A percentile compares a stretch with the other conserved stretches of the same genome.
These are phyloP conservation scores for Alternaria viburni DNA, from an alignment of 2,329 filamentous ascomycete species.

Conservation along the genomic window DNA sequence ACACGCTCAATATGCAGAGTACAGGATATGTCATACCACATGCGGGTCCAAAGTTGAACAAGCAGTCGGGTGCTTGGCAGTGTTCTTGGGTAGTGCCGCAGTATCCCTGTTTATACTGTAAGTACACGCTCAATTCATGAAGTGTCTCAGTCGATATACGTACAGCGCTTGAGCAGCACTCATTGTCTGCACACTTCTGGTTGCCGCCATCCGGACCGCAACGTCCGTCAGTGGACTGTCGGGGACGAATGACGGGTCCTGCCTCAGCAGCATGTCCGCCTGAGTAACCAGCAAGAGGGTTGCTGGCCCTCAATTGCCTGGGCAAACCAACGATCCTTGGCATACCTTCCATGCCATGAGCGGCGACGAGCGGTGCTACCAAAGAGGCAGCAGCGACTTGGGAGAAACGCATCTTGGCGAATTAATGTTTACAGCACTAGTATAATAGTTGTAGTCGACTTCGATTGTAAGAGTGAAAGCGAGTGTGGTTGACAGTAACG, in stretches of 20 bases:
- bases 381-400: constrained; percentile 36
- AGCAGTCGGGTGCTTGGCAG: constrained; percentile 66
- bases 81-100: constrained; percentile 62
- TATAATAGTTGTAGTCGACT: not conserved
- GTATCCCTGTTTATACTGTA: constrained; percentile 46
- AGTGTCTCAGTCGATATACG: not conserved
- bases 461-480: constrained; percentile 2
- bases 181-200: constrained; percentile 35
- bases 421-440: not conserved
- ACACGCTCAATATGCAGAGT: not conserved
- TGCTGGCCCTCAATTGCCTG: constrained; percentile 37
- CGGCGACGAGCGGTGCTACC: constrained; percentile 40
- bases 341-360: constrained; percentile 36
- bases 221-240: constrained; percentile 33
- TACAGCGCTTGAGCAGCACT: constrained; percentile 42
- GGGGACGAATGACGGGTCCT: constrained; percentile 26
- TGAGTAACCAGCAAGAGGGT: constrained; percentile 29
- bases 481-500: constrained; percentile 23
- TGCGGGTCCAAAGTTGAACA: constrained; percentile 64
- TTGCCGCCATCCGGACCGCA: constrained; percentile 32
- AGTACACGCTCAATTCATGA: not conserved
- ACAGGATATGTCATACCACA: not conserved
- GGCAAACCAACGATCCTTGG: constrained; percentile 44
- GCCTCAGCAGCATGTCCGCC: constrained; percentile 23
- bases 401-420: constrained; percentile 38